Percentiles rank a stretch among this genome's conserved stretches.
Conservation (phyloP, 768 basidiomycete genomes). For the Leucocoprinus leucothites region DNA sequence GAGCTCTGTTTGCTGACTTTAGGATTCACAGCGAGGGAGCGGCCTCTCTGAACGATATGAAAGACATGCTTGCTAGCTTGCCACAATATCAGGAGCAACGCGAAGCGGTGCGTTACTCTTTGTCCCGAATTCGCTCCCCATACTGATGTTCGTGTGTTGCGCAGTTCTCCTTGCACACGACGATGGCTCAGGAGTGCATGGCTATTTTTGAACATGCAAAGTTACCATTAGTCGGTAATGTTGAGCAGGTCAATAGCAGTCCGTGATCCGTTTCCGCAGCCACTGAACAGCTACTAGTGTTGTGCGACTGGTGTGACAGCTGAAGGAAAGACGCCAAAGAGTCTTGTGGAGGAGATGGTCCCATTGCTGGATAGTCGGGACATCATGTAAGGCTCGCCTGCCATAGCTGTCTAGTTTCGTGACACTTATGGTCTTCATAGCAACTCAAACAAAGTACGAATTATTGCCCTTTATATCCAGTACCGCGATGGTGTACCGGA, state of each 20-base stretch:
- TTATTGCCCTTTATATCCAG: slow-evolving; percentile 94
- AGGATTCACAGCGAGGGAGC: slow-evolving; percentile 58
- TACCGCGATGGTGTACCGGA: slow-evolving; percentile 97
- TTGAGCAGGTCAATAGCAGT: slow-evolving; percentile 73
- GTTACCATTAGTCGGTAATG: slow-evolving; percentile 74
- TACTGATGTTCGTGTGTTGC: not conserved
- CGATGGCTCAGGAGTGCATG: slow-evolving; percentile 99
- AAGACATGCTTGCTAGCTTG: slow-evolving; percentile 95
- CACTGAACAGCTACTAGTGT: slow-evolving; percentile 45
- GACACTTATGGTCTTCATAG: slow-evolving; percentile 35
- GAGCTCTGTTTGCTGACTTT: not conserved
- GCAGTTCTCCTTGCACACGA: slow-evolving; percentile 94
- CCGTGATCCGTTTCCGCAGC: not conserved
- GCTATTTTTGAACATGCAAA: slow-evolving; percentile 85
- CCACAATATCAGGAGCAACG: slow-evolving; percentile 95
- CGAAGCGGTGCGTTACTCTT: slow-evolving; percentile 64
- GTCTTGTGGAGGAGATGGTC: slow-evolving; percentile 97
- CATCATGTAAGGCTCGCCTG: slow-evolving; percentile 58
- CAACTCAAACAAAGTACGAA: slow-evolving; percentile 89
- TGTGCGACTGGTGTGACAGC: slow-evolving; percentile 91
- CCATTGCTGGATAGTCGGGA: slow-evolving; percentile 87
- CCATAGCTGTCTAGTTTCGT: not conserved
- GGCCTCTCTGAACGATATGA: slow-evolving; percentile 94
- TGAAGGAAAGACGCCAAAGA: slow-evolving; percentile 94
- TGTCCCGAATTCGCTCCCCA: not conserved